These are phyloP conservation scores for Dysphania ambrosioides DNA, from an alignment of 148 eudicot genomes.

Conservation along the genomic window DNA sequence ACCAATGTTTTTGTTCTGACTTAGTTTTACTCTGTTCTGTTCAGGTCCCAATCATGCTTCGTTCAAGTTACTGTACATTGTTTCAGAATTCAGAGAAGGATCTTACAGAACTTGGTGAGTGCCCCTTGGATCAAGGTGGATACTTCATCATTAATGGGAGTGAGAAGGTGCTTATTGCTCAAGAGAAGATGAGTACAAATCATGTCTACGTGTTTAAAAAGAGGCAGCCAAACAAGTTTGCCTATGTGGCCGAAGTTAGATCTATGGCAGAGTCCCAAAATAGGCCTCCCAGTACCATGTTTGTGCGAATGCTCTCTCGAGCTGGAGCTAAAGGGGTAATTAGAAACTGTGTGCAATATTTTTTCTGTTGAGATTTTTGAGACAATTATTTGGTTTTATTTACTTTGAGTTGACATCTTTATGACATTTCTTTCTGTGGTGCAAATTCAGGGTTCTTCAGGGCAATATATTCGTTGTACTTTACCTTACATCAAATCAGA, in stretches of 20 bases:
- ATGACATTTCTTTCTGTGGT: slow-evolving; percentile 7
- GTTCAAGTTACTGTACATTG: slow-evolving; percentile 94
- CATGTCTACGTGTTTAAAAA: slow-evolving; percentile 97
- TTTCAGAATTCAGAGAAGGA: slow-evolving; percentile 96
- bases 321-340: slow-evolving; percentile 98
- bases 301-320: slow-evolving; percentile 95
- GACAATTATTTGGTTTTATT: neutral
- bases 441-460: slow-evolving; percentile 81
- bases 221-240: slow-evolving; percentile 98
- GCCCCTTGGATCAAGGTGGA: slow-evolving; percentile 97
- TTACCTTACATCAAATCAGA: slow-evolving; percentile 90
- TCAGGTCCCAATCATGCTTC: slow-evolving; percentile 98
- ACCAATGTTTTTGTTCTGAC: neutral
- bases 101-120: slow-evolving; percentile 97
- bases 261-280: slow-evolving; percentile 97
- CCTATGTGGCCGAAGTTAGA: slow-evolving; percentile 91
- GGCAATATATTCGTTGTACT: slow-evolving; percentile 94
- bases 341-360: slow-evolving; percentile 1
- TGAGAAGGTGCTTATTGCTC: slow-evolving; percentile 97
- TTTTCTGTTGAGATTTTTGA: neutral
- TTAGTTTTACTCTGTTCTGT: slow-evolving; percentile 2
- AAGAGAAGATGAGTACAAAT: slow-evolving; percentile 99
- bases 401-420: neutral
- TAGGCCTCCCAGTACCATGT: slow-evolving; percentile 96
- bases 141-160: slow-evolving; percentile 99